These are phyloP conservation scores for Fusarium sp. DNA, from an alignment of 2,329 filamentous ascomycete species.

Conservation along the genomic window DNA sequence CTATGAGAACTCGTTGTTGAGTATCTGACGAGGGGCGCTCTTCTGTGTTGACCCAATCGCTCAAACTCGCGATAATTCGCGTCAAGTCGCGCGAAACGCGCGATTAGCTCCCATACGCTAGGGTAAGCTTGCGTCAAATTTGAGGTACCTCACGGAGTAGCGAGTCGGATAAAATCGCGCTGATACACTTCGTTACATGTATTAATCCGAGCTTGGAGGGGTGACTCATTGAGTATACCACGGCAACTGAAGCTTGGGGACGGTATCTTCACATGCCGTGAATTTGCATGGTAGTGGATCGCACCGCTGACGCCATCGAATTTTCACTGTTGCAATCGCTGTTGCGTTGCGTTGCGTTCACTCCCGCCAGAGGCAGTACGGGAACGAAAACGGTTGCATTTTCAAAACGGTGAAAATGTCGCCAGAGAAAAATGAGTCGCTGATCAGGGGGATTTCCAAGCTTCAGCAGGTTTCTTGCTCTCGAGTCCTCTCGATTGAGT, in stretches of 20 bases:
- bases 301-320: slow-evolving; percentile 1
- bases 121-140: no score
- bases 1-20: background rate
- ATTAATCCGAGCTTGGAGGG: no score
- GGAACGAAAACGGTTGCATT: background rate
- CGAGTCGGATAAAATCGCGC: no score
- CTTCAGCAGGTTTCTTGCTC: background rate
- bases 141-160: no score
- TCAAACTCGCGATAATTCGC: no score
- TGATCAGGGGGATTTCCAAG: slow-evolving; percentile 8
- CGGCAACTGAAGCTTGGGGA: no score
- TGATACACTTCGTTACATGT: no score
- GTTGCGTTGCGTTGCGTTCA: no score
- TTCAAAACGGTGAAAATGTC: slow-evolving; percentile 9
- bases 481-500: slow-evolving; percentile 14
- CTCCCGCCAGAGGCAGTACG: background rate
- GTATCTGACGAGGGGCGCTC: background rate
- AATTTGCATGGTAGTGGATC: background rate
- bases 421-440: background rate
- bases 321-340: no score
- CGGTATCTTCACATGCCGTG: background rate
- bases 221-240: background rate
- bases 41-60: no score
- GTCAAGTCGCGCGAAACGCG: no score
- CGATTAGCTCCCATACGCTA: no score